Evolutionary conservation across 768 basidiomycete species (phyloP), one percentile per base, ranked within the genome.

Genomic region (Termitomyces bulborhizus): DNA sequence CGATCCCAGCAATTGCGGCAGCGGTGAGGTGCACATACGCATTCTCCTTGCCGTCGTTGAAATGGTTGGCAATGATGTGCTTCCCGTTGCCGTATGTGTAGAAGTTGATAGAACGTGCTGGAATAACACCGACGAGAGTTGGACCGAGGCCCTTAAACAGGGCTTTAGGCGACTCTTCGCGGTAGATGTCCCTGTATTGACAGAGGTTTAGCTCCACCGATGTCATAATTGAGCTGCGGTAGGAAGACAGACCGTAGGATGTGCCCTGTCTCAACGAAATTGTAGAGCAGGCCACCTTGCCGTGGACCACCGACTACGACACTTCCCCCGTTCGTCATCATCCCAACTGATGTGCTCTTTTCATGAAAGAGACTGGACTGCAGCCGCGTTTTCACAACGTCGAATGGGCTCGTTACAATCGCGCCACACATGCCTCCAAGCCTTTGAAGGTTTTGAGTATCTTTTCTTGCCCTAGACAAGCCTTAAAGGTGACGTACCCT

Each of bases 31-130:
- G 95, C 0, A 99, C 86, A 58, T 79, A 83, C 0, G 88, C 77
- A 69, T 90, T 95, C 69, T 98, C 93, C 57, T 82, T 63, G 26
- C 93, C 80, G 59, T 85, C 62, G 69, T 95, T 89, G 70, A 95
- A 92, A 16, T 77, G 68, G 45, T 88, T 76, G 21, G 97, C 94
- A 49, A 97, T 89, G 54, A 96, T 71, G 44, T 86, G 88, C 68
- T 99, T 99, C 47, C 93, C 93, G 65, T 97, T 98, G 31, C 96
- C 97, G 61, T 99, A 99, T 18, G 90, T 88, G 77, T 90, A 98
- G 71, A 99, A 99, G 71, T 96, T 92, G 74, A 98, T 98, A 3
- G 95, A 94, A 52, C 95, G 85, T 0, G 96, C 96, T 0, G 97
- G 97, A 39, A 99, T 80, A 53, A 90, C 95, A 51, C 97, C 97